Evolutionary conservation across 2,329 filamentous ascomycete genomes (phyloP), one percentile per base, ranked within the genome.

Genomic region (Penicillium polonicum): DNA sequence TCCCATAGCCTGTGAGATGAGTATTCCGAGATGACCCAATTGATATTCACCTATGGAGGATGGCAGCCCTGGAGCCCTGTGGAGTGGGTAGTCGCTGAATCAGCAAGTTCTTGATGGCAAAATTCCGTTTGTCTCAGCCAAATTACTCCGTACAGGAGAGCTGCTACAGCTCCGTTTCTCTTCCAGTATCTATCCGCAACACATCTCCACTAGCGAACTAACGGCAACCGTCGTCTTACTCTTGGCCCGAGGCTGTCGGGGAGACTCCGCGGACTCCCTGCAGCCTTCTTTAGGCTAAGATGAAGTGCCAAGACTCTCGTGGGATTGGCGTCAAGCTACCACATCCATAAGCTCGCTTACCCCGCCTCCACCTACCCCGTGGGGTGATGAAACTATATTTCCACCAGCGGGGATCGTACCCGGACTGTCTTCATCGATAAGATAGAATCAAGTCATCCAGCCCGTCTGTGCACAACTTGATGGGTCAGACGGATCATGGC

Each of bases 241-340:
- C 48, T 57, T 49, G 39, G 45, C 31, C 15, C 21, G 46, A 58
- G 45, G 36, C 35, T 50, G 12, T 38, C 58, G 58, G 58, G 58
- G 58, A 60, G 58, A 60, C 58, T 60, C 58, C 58, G 55, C 58
- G 58, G 43, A 48, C 36, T 35, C 49, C 49, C 45, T 60, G 35
- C 19, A 58, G 46, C 45, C 41, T 42, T 42, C 7, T 54, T 53
- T 50, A 50, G 38, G 44, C 39, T 50, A 46, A 55, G 25, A 48
- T 51, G 4, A 31, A 21, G 15, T 54, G 49, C 54, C 58, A 60
- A 59, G 54, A 8, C 41, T 43, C 27, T 38, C 4, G 31, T 49
- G 48, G n/a, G 10, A 41, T 52, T 58, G 36, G 33, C 35, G 45
- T 38, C 8, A 5, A 27, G 27, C 25, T 15, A 5, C 27, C 44